Conservation (phyloP, 441 rosid species). For the Jatropha multifida region DNA sequence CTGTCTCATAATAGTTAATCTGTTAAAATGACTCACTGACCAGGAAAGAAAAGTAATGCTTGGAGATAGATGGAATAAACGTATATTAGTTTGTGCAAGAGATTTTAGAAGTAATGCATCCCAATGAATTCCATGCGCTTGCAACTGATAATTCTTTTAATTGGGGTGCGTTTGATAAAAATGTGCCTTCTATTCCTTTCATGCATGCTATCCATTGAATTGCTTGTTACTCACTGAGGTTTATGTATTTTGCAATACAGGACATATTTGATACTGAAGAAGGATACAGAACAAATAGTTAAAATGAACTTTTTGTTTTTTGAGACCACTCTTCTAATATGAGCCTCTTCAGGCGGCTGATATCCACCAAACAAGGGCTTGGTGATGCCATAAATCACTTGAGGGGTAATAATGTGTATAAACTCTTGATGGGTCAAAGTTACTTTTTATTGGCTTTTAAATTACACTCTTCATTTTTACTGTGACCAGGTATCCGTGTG, state of each 20-base stretch:
- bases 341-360: slow-evolving; percentile 42
- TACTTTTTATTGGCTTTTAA: not conserved
- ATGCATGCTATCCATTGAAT: not conserved
- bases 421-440: not conserved
- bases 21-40: not conserved
- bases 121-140: too few relatives aligned
- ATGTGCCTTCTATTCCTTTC: not conserved
- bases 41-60: not conserved
- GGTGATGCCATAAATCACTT: slow-evolving; percentile 27
- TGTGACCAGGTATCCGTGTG: not conserved
- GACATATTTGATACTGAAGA: not conserved
- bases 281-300: not conserved
- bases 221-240: not conserved
- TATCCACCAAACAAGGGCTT: slow-evolving; percentile 30
- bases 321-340: slow-evolving; percentile 22
- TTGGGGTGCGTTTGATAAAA: not conserved
- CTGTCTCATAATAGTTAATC: not conserved
- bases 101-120: too few relatives aligned
- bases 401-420: slow-evolving; percentile 33
- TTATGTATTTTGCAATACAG: not conserved
- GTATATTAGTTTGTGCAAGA: not conserved
- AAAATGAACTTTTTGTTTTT: not conserved
- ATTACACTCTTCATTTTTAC: not conserved
- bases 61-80: not conserved
- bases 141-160: too few relatives aligned